Evolutionary conservation across 257 asterid genomes (phyloP), one percentile per base, ranked within the genome.

Genomic region (Ophiorrhiza pumila): DNA sequence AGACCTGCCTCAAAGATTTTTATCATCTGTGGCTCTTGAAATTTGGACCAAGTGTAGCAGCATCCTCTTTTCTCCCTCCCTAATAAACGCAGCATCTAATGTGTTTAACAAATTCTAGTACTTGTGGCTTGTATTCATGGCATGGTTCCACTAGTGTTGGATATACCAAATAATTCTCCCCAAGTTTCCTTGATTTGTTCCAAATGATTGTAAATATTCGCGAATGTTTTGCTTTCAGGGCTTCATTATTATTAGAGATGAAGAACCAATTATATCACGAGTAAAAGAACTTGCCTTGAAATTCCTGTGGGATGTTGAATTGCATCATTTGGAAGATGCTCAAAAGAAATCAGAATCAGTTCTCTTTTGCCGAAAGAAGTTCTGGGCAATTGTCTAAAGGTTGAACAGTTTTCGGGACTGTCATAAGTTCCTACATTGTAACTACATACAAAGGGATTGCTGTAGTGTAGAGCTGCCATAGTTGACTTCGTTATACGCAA

Each of bases 221-320:
- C 20, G 43, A 17, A 68, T 75, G 15, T 73, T 77, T 52, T 41
- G 23, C 27, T 43, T 78, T 71, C 88, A 92, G 98, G 99, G 98
- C 12, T 81, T 80, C 58, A 64, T 89, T 39, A 82, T 94, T 46
- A 83, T 95, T 35, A 82, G 99, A 84, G 98, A 96, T 35, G 95
- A 95, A 76, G 91, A 87, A 69, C 50, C 79, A 58, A 69, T 83
- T n/a, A 84, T 86, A 31, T 77, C 89, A 12, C 80, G 79, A 76
- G 76, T 95, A 45, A 79, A 47, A 60, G 87, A 79, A 69, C 89
- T 92, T 22, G 96, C 96, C 1, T 87, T 89, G 0, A 87, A 87
- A 86, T 91, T 85, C 74, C 92, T 92, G 50, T 95, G 99, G 99
- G 96, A 95, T 22, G 76, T 88, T 23, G 80, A 83, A 76, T 47